Evolutionary conservation across 2,329 filamentous ascomycete genomes (phyloP), one percentile per base, ranked within the genome.

Genomic region (Cladophialophora chaetospira): DNA sequence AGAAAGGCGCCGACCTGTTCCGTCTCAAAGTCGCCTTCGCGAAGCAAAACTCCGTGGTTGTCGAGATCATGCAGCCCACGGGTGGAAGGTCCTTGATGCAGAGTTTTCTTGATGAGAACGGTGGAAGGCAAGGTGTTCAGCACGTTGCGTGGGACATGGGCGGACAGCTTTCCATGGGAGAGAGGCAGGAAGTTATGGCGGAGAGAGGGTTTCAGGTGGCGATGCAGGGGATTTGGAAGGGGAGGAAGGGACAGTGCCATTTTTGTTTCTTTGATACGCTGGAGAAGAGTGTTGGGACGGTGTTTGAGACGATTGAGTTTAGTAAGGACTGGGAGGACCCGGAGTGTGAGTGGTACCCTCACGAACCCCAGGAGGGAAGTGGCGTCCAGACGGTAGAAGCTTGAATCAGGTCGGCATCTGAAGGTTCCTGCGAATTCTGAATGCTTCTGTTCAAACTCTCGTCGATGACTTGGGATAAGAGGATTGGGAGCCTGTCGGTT

Each of bases 311-410:
- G 8, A 49, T 49, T 28, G 21, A 43, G 23, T 21, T 55, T 25
- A 43, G 13, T 15, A 5, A 42, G 9, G 53, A 42, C 33, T 55
- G 44, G 45, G 44, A 50, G 13, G 45, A 42, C 43, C n/a, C 44
- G 3, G 33, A 42, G 10, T 19, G 10, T 29, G 45, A 28, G 23
- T 49, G 45, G 11, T 61, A 61, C 40, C 59, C 26, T 46, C 40
- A 5, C 15, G 19, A n/a, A 26, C 36, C 15, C 44, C 8, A 15
- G 5, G 45, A 4, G 17, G 17, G 36, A 4, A 21, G 35, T 38
- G n/a, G 8, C 11, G 33, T n/a, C n/a, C n/a, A n/a, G n/a, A n/a
- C n/a, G n/a, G n/a, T n/a, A n/a, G n/a, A n/a, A n/a, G n/a, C n/a
- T n/a, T n/a, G n/a, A n/a, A n/a, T n/a, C n/a, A n/a, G n/a, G n/a